Base-by-base conservation (phyloP, 192 early-diverging fungal genomes). In the Linnemannia zychae region DNA sequence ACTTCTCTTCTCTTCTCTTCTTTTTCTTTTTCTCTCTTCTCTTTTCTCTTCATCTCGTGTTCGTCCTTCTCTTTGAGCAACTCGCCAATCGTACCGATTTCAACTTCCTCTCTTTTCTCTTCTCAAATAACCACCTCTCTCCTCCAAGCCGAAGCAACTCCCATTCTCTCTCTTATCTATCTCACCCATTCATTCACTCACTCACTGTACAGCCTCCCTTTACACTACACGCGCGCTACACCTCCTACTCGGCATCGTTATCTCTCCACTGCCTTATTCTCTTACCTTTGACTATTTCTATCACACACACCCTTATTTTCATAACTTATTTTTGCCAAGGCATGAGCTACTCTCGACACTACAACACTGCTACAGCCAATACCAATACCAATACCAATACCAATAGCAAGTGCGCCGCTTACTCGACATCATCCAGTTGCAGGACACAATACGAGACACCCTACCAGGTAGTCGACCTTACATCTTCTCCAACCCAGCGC, bases 371-470 rank as follows among this genome's bases (percentile, higher is more conserved):
- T 38, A 4, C 53, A 60, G 16, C 40, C 9, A 36, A n/a, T n/a
- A n/a, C n/a, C n/a, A n/a, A n/a, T n/a, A n/a, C n/a, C 48, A 73
- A 36, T 28, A 73, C 18, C 71, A 34, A 52, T 17, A 47, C 31
- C 34, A 47, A 53, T 18, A 47, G 34, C 47, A 73, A 31, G 48
- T 47, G 71, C 47, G 71, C 15, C 65, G 28, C 48, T 31, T 80
- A 68, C 46, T 44, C 67, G 2, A 60, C 79, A 75, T 44, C 73
- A 38, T 72, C 75, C 28, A 60, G 60, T 47, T 73, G 60, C 71
- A 63, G 81, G 24, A 49, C 81, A 82, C 68, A 79, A 22, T 44
- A 67, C 53, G 78, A 73, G 13, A 28, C 60, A 38, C 44, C 74
- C 4, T 67, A 67, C n/a, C 60, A 65, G 24, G 44, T 17, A 53